Conservation (phyloP, 2,329 filamentous ascomycete species). For the Chaetomium olivaceum region DNA sequence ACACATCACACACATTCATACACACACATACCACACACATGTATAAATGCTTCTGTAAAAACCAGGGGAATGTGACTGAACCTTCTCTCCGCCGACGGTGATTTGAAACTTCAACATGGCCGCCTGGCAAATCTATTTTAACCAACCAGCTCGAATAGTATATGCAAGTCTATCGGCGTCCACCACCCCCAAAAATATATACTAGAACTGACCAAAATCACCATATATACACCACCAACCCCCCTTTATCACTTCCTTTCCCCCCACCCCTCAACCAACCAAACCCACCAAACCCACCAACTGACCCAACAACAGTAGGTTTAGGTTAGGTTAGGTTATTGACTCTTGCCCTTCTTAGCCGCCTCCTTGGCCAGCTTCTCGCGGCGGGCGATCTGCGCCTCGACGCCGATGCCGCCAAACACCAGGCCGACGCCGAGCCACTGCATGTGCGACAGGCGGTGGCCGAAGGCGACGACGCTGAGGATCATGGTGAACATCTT, state of each 20-base stretch:
- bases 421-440: constrained; percentile 91
- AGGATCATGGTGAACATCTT: constrained; percentile 99
- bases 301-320: background rate
- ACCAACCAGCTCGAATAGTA: background rate
- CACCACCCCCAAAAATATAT: background rate
- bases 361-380: constrained; percentile 82
- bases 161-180: background rate
- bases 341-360: constrained; percentile 52
- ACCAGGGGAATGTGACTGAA: background rate
- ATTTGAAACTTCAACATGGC: background rate
- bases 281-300: no score
- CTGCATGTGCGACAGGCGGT: constrained; percentile 82
- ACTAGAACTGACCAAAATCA: background rate
- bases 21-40: no score
- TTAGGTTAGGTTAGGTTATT: constrained; percentile 22
- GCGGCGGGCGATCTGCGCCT: constrained; percentile 74
- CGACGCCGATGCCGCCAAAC: constrained; percentile 92
- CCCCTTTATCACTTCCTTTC: background rate
- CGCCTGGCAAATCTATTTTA: background rate
- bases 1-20: no score
- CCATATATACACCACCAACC: background rate
- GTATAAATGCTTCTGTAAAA: background rate
- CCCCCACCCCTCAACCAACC: background rate
- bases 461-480: constrained; percentile 92
- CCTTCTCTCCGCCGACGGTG: background rate